Evolutionary conservation across 2,329 filamentous ascomycete genomes (phyloP).

Genomic region (Beauveria australis): DNA sequence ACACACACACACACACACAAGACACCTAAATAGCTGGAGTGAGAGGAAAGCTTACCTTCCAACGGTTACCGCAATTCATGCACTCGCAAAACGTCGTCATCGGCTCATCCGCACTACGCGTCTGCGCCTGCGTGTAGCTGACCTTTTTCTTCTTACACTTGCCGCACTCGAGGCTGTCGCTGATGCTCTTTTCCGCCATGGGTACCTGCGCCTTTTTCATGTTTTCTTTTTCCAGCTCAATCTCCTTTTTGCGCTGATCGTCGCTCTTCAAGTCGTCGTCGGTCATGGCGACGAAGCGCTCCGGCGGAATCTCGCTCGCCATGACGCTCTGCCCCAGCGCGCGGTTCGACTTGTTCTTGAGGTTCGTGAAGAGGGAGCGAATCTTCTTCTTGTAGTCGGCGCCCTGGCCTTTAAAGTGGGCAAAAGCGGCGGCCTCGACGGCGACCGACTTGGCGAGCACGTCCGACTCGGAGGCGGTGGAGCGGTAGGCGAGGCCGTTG

Average conservation of each 20-base stretch:
- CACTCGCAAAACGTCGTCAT: constrained; percentile 72
- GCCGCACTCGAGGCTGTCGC: constrained; percentile 77
- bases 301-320: constrained; percentile 60
- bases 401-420: constrained; percentile 60
- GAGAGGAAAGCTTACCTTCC: constrained; percentile 51
- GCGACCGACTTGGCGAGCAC: constrained; percentile 71
- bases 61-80: constrained; percentile 59
- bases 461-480: constrained; percentile 59
- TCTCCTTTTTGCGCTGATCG: constrained; percentile 68
- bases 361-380: constrained; percentile 84
- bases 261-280: constrained; percentile 86
- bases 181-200: constrained; percentile 84
- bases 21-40: too few relatives aligned
- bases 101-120: constrained; percentile 88
- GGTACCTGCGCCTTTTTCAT: constrained; percentile 96
- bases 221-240: constrained; percentile 77
- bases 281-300: constrained; percentile 75
- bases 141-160: constrained; percentile 93
- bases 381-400: constrained; percentile 80
- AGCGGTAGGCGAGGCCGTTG: constrained; percentile 71
- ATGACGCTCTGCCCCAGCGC: constrained; percentile 70
- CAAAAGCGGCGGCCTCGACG: constrained; percentile 72
- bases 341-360: constrained; percentile 85
- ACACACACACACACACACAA: background rate
- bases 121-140: constrained; percentile 94